These are phyloP conservation scores for Sporothrix humicola DNA, from an alignment of 2,329 filamentous ascomycete genomes.

Conservation along the genomic window DNA sequence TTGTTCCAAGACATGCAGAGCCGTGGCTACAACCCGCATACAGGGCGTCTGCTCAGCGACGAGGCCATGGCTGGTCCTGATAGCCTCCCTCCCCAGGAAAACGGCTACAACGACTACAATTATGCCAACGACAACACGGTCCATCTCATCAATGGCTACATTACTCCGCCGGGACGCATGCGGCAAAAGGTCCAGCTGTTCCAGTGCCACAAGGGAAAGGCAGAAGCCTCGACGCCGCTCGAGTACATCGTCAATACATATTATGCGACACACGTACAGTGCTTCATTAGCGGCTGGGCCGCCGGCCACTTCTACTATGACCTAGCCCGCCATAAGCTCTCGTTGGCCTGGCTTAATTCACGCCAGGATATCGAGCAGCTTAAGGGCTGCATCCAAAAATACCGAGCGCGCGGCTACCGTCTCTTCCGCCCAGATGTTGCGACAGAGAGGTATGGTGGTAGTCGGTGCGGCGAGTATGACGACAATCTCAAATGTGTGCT, in stretches of 20 bases:
- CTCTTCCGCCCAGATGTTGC: conserved; percentile 4
- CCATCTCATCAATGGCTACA: conserved; percentile 34
- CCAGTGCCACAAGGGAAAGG: conserved; percentile 26
- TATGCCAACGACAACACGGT: not conserved
- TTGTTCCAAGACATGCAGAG: not conserved
- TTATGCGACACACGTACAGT: conserved; percentile 37
- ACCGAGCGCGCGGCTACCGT: conserved; percentile 32
- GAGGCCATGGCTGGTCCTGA: not conserved
- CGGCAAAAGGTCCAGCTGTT: conserved; percentile 36
- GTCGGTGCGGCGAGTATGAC: not conserved
- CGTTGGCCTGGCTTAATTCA: not conserved
- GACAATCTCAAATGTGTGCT: not conserved
- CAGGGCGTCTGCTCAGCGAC: not conserved
- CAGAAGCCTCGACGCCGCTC: conserved; percentile 28
- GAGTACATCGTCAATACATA: conserved; percentile 33
- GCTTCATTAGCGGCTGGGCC: conserved; percentile 34
- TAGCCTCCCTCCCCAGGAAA: not conserved
- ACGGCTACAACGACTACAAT: not conserved
- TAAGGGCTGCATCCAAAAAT: conserved; percentile 28
- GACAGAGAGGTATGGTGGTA: no score
- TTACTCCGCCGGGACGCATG: not conserved
- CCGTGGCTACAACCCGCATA: conserved; percentile 14
- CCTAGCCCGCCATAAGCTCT: conserved; percentile 13
- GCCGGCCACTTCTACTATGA: conserved; percentile 35
- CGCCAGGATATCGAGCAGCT: no score